These are phyloP conservation scores for Candida gigantensis DNA, from an alignment of 1,139 yeast species.

Conservation along the genomic window DNA sequence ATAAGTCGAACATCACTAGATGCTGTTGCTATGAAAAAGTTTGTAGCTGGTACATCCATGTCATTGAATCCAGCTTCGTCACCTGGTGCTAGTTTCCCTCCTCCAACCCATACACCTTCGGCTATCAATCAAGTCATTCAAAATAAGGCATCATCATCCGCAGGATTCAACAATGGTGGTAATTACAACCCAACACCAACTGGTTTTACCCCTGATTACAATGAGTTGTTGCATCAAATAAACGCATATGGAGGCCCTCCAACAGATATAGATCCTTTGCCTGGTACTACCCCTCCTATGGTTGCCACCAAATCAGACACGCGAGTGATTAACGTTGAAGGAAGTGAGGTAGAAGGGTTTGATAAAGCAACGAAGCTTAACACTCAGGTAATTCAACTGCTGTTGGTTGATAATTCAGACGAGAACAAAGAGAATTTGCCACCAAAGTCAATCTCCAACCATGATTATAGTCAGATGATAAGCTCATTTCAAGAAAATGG, in stretches of 20 bases:
- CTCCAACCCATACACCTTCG: conserved; percentile 49
- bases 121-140: conserved; percentile 46
- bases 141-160: conserved; percentile 17
- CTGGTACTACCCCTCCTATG: conserved; percentile 49
- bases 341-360: conserved; percentile 22
- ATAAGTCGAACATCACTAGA: conserved; percentile 3
- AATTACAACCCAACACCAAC: conserved; percentile 11
- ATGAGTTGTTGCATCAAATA: conserved; percentile 50
- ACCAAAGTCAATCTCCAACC: conserved; percentile 21
- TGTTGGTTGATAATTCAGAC: conserved; percentile 4
- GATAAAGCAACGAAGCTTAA: conserved; percentile 50
- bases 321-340: conserved; percentile 39
- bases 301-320: conserved; percentile 51
- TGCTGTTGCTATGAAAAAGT: conserved; percentile 7
- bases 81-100: conserved; percentile 31
- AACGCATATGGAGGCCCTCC: conserved; percentile 54
- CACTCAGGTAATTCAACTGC: conserved; percentile 45
- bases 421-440: conserved; percentile 49
- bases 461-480: conserved; percentile 42
- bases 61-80: conserved; percentile 5
- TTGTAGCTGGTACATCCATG: conserved; percentile 1
- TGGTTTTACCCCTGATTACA: conserved; percentile 34
- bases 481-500: conserved; percentile 31
- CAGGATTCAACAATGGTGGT: conserved; percentile 5
- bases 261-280: conserved; percentile 55